These are phyloP conservation scores for Russula lepida DNA, from an alignment of 768 basidiomycete species.

Conservation along the genomic window DNA sequence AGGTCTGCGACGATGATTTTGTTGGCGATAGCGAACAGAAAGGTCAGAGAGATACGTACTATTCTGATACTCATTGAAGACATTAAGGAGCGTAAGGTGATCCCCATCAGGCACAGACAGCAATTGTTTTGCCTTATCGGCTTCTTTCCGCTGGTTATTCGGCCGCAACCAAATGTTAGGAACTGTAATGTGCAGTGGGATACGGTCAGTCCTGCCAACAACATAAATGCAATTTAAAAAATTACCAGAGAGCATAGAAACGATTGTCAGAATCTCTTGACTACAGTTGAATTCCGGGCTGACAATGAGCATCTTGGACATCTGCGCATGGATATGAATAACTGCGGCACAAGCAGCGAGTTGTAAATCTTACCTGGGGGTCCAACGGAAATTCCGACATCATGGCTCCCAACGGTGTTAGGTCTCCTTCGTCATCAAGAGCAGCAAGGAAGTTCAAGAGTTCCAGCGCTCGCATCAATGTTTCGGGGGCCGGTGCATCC, in stretches of 20 bases:
- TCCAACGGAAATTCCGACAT: constrained; percentile 99
- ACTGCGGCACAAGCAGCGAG: neutral
- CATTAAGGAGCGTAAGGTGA: constrained; percentile 89
- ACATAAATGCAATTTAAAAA: neutral
- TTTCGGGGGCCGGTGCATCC: constrained; percentile 92
- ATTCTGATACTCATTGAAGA: constrained; percentile 84
- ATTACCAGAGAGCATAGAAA: constrained; percentile 91
- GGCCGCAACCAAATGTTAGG: constrained; percentile 95
- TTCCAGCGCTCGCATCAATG: constrained; percentile 93
- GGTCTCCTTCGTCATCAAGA: constrained; percentile 86
- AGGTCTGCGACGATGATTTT: neutral
- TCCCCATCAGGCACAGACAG: constrained; percentile 94
- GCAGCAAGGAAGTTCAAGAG: constrained; percentile 87
- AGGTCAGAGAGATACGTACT: constrained; percentile 40
- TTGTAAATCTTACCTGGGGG: constrained; percentile 57
- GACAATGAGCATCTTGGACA: constrained; percentile 89
- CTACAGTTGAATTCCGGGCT: constrained; percentile 95
- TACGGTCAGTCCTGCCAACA: neutral
- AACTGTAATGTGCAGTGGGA: constrained; percentile 40
- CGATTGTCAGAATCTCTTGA: constrained; percentile 91
- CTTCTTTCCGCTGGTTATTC: constrained; percentile 78
- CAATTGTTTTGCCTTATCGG: constrained; percentile 84
- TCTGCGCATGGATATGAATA: constrained; percentile 30
- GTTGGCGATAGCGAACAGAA: neutral
- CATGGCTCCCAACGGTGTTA: constrained; percentile 77